Base-by-base conservation (phyloP, 2,329 filamentous ascomycete genomes). In the Zymoseptoria tritici region DNA sequence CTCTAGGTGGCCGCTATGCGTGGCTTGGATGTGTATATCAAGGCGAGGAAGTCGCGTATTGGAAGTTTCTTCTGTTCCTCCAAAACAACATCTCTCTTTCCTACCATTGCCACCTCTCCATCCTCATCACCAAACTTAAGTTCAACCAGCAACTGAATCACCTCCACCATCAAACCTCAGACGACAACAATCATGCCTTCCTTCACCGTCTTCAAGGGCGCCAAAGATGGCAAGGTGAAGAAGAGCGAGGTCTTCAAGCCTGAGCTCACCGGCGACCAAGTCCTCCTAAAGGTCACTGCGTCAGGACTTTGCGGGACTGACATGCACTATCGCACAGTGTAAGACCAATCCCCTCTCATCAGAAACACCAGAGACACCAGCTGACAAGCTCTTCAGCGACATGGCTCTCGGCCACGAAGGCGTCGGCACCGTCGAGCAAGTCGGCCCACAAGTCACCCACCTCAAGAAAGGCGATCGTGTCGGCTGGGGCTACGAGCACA, bases 281-380 rank as follows among this genome's bases (percentile, higher is more conserved):
- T 88, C 56, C 78, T 85, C 26, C 70, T 89, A 68, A 80, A 79
- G 58, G 77, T 89, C 62, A 88, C 85, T 16, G 83, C 85, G 60
- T 86, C 85, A 2, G 86, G 87, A 29, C 76, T 89, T 56, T 89
- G 87, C 71, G 84, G 83, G 55, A 89, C 86, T 68, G 73, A 75
- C 61, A 65, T 73, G 6, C 72, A 76, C 62, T 75, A 71, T 58
- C 58, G 63, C 21, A 56, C 55, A 4, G 51, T 57, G 22, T 52
- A 59, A n/a, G 29, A 19, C 31, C 36, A 3, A 46, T 46, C 21
- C 11, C 42, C 3, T 22, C 21, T 13, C 13, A 16, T 4, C 13
- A 13, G 4, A 16, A 16, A 13, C 16, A 16, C 13, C 36, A 13
- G 11, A 46, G 7, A 46, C 16, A 46, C 16, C 36, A 46, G 20